Base-by-base conservation (phyloP, 306 rosid genomes). In the Corylus americana region DNA sequence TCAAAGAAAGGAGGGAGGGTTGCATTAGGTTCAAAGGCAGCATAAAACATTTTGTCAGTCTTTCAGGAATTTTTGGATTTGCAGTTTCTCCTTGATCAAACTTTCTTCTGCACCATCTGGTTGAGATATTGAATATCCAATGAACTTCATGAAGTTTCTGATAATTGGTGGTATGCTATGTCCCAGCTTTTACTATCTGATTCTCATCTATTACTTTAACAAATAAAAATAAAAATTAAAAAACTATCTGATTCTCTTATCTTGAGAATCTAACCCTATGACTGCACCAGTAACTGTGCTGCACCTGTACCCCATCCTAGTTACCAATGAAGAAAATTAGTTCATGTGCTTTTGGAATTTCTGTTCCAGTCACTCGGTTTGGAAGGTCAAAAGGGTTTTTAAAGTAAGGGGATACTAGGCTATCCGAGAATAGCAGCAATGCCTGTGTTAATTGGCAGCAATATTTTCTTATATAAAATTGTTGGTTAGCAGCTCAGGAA, bases 1-100 rank as follows among this genome's bases (percentile, higher is more conserved):
- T 53, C 73, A 72, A 44, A n/a, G 59, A 74, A 73, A 77, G 76
- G 64, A 31, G 35, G 35, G 35, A 78, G 71, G 83, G 76, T 80
- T 88, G 82, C 58, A 54, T 76, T 88, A 87, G 90, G 81, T 77
- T 81, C 71, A 70, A 66, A 71, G 64, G 79, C 77, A 68, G 51
- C 18, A 7, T 50, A 17, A 39, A 74, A 16, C 73, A 39, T 79
- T 48, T 39, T 50, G 55, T 74, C 76, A 54, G 25, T 68, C 57
- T 39, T 69, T 29, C 13, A 39, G 58, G 77, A 59, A 45, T 68
- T 75, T 67, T 73, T 55, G 44, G 37, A 18, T 74, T 72, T 7
- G 2, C 44, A 35, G 22, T 39, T 35, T 25, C 18, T 7, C 18
- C 27, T 18, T 6, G 35, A 13, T 2, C 39, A 22, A 16, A 51